Evolutionary conservation across 2,329 filamentous ascomycete species (phyloP).

Genomic region (Diplocarpon mali): DNA sequence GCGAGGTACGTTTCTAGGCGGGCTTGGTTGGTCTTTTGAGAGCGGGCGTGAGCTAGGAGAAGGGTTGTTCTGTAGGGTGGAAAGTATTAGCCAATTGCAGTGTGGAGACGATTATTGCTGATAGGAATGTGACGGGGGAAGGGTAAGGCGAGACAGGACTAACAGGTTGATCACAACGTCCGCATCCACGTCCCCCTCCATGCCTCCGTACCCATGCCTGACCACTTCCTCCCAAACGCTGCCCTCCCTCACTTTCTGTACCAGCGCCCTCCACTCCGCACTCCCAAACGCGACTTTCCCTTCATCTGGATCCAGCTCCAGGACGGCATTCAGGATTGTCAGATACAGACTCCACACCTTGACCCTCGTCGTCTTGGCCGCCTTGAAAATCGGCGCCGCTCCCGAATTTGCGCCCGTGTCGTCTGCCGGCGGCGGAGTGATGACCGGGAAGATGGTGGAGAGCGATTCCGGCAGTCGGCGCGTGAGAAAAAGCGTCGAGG

Average conservation of each 20-base stretch:
- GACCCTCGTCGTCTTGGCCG: constrained; percentile 71
- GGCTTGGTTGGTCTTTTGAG: constrained; percentile 75
- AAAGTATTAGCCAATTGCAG: no score
- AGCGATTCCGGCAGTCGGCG: constrained; percentile 84
- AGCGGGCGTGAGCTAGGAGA: constrained; percentile 77
- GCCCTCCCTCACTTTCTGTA: constrained; percentile 76
- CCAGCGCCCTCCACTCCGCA: constrained; percentile 73
- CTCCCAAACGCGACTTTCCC: constrained; percentile 81
- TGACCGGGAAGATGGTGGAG: constrained; percentile 71
- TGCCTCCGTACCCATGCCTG: constrained; percentile 72
- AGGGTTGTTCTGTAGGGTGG: constrained; percentile 60
- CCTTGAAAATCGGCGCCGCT: constrained; percentile 59
- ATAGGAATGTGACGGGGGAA: constrained; percentile 1
- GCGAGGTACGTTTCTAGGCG: constrained; percentile 84
- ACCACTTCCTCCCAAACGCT: constrained; percentile 93
- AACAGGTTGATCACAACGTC: constrained; percentile 88
- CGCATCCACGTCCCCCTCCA: constrained; percentile 83
- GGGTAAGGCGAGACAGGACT: constrained; percentile 23
- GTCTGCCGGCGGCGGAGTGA: constrained; percentile 42
- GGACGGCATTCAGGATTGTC: constrained; percentile 80
- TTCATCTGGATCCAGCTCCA: constrained; percentile 81
- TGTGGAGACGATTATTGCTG: constrained; percentile 9
- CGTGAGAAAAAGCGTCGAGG: constrained; percentile 88
- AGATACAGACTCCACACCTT: constrained; percentile 98
- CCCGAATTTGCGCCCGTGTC: constrained; percentile 30